Base-by-base conservation (phyloP, 495 filamentous ascomycete genomes). In the Podospora conica region DNA sequence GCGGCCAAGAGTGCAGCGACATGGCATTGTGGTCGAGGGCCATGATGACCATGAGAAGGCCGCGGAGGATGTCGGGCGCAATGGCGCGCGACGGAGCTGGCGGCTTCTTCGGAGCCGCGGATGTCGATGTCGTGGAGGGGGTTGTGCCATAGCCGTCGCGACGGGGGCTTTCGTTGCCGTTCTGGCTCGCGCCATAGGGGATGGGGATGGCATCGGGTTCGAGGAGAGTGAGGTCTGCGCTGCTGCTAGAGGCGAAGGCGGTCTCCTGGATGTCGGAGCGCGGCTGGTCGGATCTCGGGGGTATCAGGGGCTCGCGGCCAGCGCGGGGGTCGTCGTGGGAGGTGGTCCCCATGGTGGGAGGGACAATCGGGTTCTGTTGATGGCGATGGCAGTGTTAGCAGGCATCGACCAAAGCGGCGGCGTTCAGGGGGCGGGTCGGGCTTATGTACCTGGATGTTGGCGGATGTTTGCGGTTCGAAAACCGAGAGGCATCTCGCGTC, bases 21-120 rank as follows among this genome's bases (percentile, higher is more conserved):
- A 77, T 56, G 25, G 65, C 53, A 59, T 68, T 69, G 68, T 78
- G 74, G 61, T 78, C 76, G 25, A 76, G 58, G 9, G 76, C 71
- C 75, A 76, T 75, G 18, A 78, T 55, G 9, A 68, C 56, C 66
- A 75, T 78, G 0, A 77, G 66, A 3, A 74, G 61, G 40, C 76
- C 76, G 40, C 76, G 71, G 0, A 76, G 73, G 3, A 78, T 69
- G 57, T 78, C 76, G 15, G 76, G 76, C 5, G 70, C 72, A 9
- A 77, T 31, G 29, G 73, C 73, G 23, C 74, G 70, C 7, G 71
- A 65, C 40, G 31, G 61, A 10, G 21, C 53, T 27, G 11, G 21
- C 25, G 58, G 66, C 21, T 29, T 63, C 40, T n/a, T 48, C 5
- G 40, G 40, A 8, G 15, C 9, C 6, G 40, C 5, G 11, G 61